Evolutionary conservation across 106 monocot genomes (phyloP), one percentile per base, ranked within the genome.

Genomic region (Phalaenopsis equestris): DNA sequence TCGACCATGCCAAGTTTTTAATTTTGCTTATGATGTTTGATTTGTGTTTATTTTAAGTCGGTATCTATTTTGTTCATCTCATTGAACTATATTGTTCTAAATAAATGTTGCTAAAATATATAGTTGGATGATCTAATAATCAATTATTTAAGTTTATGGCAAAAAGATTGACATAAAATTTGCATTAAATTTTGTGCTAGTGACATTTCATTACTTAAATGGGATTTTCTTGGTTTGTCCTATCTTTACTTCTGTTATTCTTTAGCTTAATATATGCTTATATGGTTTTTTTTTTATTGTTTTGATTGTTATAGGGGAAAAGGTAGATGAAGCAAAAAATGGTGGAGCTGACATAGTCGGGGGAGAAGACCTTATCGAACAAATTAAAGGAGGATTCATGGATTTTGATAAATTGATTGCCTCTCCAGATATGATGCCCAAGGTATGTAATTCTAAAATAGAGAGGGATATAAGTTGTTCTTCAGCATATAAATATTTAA

Each of bases 351-450:
- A 98, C 87, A 89, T 98, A 80, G 88, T 94, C 80, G 98, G 98
- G 80, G 94, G 89, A 84, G 98, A 98, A 78, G 98, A 98, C 48
- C 78, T 98, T 41, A 92, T 98, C 48, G 79, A 89, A 56, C 82
- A 98, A 85, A 92, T 98, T 55, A 98, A 89, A 72, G 91, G 86
- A 67, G 98, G 98, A 80, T 98, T 98, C 42, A 92, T 98, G 98
- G 98, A 94, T 1, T 98, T 98, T 76, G 98, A 98, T 81, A 98
- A 98, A 81, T 80, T 98, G 77, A 94, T 98, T 86, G 94, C 98
- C 81, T 92, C 94, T 80, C 98, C 98, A 47, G 98, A 98, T 88
- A 98, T 98, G 98, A 98, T 98, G 98, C 98, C 98, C 36, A 98
- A 98, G 91, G 94, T 94, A 83, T 56, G 49, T 1, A 65, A 15